Conservation (phyloP, 2,329 filamentous ascomycete genomes). For the Fusarium piperis region DNA sequence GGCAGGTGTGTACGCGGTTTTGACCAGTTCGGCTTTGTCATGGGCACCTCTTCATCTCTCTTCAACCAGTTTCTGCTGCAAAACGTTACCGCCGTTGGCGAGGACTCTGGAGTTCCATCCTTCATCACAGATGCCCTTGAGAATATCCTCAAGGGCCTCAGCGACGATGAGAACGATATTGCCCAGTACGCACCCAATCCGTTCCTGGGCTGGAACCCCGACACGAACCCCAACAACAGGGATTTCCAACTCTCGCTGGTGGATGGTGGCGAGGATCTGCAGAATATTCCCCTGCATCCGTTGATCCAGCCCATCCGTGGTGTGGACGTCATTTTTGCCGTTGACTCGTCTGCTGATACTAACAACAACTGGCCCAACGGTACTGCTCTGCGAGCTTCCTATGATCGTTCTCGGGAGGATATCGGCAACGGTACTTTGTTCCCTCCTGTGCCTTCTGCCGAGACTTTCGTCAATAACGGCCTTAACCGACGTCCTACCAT, state of each 20-base stretch:
- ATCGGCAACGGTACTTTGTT: conserved; percentile 64
- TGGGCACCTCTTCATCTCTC: conserved; percentile 81
- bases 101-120: conserved; percentile 50
- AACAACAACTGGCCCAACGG: conserved; percentile 67
- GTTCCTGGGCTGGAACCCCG: conserved; percentile 58
- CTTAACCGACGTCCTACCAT: conserved; percentile 68
- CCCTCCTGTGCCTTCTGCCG: conserved; percentile 63
- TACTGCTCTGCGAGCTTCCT: conserved; percentile 64
- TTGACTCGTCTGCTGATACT: conserved; percentile 72
- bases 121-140: conserved; percentile 55
- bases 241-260: conserved; percentile 71
- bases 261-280: conserved; percentile 80
- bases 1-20: conserved; percentile 67
- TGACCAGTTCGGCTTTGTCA: conserved; percentile 80
- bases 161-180: conserved; percentile 73
- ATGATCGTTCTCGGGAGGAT: conserved; percentile 56
- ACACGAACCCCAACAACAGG: conserved; percentile 52
- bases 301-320: conserved; percentile 58
- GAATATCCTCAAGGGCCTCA: conserved; percentile 63
- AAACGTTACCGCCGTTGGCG: conserved; percentile 53
- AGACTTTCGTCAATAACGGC: conserved; percentile 65
- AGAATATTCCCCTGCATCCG: conserved; percentile 80
- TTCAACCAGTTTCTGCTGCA: conserved; percentile 75
- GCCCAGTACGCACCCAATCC: conserved; percentile 73
- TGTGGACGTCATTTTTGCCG: conserved; percentile 69